Base-by-base conservation (phyloP, 495 filamentous ascomycete species). In the Penicillium egyptiacum region DNA sequence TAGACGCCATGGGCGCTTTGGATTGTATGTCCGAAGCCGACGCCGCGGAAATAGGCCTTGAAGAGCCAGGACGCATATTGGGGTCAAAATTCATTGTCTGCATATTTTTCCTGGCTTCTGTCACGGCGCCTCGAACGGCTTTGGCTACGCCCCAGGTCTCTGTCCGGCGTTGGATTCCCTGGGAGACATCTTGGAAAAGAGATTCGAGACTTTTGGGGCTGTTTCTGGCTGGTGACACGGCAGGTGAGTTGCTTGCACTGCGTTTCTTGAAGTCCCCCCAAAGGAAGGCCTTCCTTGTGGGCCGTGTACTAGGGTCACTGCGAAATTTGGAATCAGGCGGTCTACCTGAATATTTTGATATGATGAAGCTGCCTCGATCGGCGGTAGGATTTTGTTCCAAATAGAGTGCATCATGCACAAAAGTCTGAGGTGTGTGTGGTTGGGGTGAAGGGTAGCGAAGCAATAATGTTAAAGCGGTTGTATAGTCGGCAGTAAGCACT, bases 111-210 rank as follows among this genome's bases (percentile, higher is more conserved):
- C 80, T 82, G 3, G 93, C 89, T 74, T 97, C 92, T 14, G 81
- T 89, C 53, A 96, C 84, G 5, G 94, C 93, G 57, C 93, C 92
- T 19, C 92, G 86, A 11, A 98, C 88, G 11, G 90, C 91, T 70
- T 92, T 90, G 59, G 91, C 91, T 30, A 98, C 87, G 4, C 93
- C 91, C 71, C 93, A 90, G 54, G 86, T 83, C 66, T 96, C 92
- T 40, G 92, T 86, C 9, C 87, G 84, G 46, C 89, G 85, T 52
- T 96, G 84, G 16, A 98, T 85, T 39, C 86, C 86, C 62, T 88
- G 87, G 5, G 93, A 92, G 12, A 94, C 91, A 39, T 91, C 90
- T 63, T 93, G 89, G 33, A 98, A 78, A 1, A 98, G 68, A 0
- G 81, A 75, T 69, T 98, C 93, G 16, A 97, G 77, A 5, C 55